Base-by-base conservation (phyloP, 345 rosid genomes). In the Boechera retrofracta region DNA sequence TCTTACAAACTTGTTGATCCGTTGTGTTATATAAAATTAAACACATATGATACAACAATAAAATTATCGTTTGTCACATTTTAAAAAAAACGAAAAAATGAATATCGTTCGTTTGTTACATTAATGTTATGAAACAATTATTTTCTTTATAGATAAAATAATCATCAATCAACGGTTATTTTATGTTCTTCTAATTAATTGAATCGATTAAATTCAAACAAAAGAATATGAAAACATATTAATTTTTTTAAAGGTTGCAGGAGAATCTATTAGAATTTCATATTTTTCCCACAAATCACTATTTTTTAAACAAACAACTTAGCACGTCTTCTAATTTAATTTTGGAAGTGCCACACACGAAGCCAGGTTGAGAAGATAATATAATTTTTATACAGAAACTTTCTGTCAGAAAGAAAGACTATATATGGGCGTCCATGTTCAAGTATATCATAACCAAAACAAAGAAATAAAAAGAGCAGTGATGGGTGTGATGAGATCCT, bases 301-400 rank as follows among this genome's bases (percentile, higher is more conserved):
- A 38, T n/a, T 31, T 69, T 42, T 1, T 1, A 36, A n/a, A 62
- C 33, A 62, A 61, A 49, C 61, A 72, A 72, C 60, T 61, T 49
- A 28, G 76, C 76, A 61, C 76, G 69, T 61, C 53, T 15, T 51
- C 47, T 39, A 49, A 35, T 38, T 10, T 16, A 41, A 39, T 72
- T 52, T 72, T 11, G 15, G 32, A 72, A 51, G 69, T 72, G 69
- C 76, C 62, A 38, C 10, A 29, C 70, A 73, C 69, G 77, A 51
- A 63, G 24, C 44, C 62, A 73, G 63, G 52, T 63, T 16, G 63
- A 61, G 10, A 38, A 41, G 12, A 62, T 62, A 52, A 29, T 52
- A 73, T 16, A 31, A 35, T 38, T 41, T 15, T 48, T 59, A 10
- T 2, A 11, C 44, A 63, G 1, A 16, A 21, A 21, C 21, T 21